phyloP scores from a whole-genome alignment of 2,329 filamentous ascomycete genomes.

The Lecanicillium sp. region DNA sequence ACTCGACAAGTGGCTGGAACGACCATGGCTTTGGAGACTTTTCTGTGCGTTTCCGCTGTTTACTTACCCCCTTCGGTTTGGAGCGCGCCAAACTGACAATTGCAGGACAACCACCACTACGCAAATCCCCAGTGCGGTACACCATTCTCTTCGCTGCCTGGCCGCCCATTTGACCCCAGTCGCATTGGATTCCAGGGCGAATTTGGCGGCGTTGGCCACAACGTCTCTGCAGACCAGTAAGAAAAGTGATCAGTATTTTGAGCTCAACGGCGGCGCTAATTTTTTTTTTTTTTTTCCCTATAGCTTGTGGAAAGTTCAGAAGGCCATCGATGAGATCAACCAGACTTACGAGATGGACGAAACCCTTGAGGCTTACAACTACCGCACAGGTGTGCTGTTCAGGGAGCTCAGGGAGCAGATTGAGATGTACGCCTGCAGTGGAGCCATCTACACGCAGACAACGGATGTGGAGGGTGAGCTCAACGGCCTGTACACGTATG shows the following conservation, averaged over 20 bases:
- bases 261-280: background rate
- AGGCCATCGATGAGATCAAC: slow-evolving; percentile 54
- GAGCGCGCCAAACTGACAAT: background rate
- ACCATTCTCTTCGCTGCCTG: slow-evolving; percentile 56
- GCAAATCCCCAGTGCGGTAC: slow-evolving; percentile 65
- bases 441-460: slow-evolving; percentile 67
- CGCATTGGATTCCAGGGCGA: slow-evolving; percentile 66
- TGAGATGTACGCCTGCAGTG: slow-evolving; percentile 55
- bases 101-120: slow-evolving; percentile 64
- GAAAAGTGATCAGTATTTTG: slow-evolving; percentile 14
- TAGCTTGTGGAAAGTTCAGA: slow-evolving; percentile 58
- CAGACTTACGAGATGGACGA: slow-evolving; percentile 62
- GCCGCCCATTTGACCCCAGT: slow-evolving; percentile 48
- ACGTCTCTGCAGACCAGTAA: slow-evolving; percentile 55
- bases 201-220: slow-evolving; percentile 63
- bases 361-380: slow-evolving; percentile 57
- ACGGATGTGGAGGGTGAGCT: slow-evolving; percentile 71
- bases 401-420: slow-evolving; percentile 57
- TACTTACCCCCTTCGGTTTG: background rate
- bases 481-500: slow-evolving; percentile 65
- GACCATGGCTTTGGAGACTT: slow-evolving; percentile 65
- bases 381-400: slow-evolving; percentile 54
- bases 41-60: slow-evolving; percentile 26
- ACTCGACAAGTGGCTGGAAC: slow-evolving; percentile 59
- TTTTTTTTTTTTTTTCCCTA: background rate